Evolutionary conservation across 108 stramenopile genomes (phyloP), one percentile per base, ranked within the genome.

Genomic region (Skeletonema menzelii): DNA sequence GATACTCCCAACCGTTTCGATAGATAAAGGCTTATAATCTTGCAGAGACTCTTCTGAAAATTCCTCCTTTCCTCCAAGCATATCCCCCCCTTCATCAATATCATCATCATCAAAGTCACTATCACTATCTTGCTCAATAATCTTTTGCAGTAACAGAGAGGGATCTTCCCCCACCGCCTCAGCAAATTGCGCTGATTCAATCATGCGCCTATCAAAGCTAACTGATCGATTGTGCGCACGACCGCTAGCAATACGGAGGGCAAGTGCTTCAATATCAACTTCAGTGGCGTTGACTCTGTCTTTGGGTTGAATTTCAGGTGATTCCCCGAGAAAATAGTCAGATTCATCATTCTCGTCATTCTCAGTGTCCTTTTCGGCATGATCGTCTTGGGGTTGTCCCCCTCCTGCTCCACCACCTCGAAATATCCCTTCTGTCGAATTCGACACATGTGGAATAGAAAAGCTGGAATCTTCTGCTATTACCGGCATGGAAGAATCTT

Each of bases 101-200:
- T 91, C 90, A 61, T 77, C 72, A 34, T 80, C 83, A 58, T 83
- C 82, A 58, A 79, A 79, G 69, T 80, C 72, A 24, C 67, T 68
- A 0, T 67, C 69, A 67, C 72, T 73, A 40, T 80, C 79, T 40
- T 79, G 15, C 28, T 82, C 82, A n/a, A 92, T 79, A 63, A 92
- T 92, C 37, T 75, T 69, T 27, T 88, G 79, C 1, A 88, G 49
- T 24, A 74, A 65, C 42, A 82, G 32, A 5, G 65, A 67, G 28
- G 80, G 79, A 27, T 55, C 47, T 75, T 93, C 92, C 27, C 92
- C 92, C 4, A 93, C 86, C 26, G 89, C 89, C 66, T 87, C 79
- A 10, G 89, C 87, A 78, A 89, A 93, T 71, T 91, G 89, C 2
- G 76, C 86, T 2, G 88, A 86, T 80, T 92, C 91, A 37, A 61